These are phyloP conservation scores for Tetracladium maxilliforme DNA, from an alignment of 2,329 filamentous ascomycete species.

Conservation along the genomic window DNA sequence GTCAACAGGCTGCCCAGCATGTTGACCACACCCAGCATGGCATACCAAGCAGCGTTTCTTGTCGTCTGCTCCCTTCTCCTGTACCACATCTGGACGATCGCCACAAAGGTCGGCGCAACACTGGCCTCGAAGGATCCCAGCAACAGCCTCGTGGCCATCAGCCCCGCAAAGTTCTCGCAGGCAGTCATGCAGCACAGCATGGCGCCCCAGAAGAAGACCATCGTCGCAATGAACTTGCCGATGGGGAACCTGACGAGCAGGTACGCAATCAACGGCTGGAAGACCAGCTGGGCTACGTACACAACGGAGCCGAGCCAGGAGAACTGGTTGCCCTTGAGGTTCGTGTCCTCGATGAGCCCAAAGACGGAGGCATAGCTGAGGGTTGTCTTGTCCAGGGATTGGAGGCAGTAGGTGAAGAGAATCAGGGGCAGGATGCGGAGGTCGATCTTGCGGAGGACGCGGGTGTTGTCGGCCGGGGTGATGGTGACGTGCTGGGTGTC, in stretches of 20 bases:
- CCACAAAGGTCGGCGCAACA: constrained; percentile 33
- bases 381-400: constrained; percentile 2
- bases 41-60: constrained; percentile 42
- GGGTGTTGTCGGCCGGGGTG: constrained; percentile 1
- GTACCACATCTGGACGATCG: constrained; percentile 50
- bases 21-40: constrained; percentile 43
- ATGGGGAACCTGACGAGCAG: constrained; percentile 36
- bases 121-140: constrained; percentile 20
- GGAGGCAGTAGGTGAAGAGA: constrained; percentile 2
- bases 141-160: constrained; percentile 21
- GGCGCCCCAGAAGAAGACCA: constrained; percentile 38
- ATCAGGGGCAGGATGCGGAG: constrained; percentile 4
- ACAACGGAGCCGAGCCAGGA: constrained; percentile 48
- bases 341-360: constrained; percentile 28
- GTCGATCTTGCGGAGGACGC: constrained; percentile 3
- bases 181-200: constrained; percentile 20
- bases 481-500: constrained; percentile 29
- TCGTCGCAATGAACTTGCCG: constrained; percentile 34
- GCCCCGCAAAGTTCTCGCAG: constrained; percentile 16
- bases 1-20: constrained; percentile 40
- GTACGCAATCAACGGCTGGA: constrained; percentile 38
- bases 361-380: constrained; percentile 30
- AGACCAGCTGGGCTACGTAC: constrained; percentile 42
- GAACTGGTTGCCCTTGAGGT: constrained; percentile 29
- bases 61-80: constrained; percentile 41